Evolutionary conservation across 352 stramenopile species (phyloP), one percentile per base, ranked within the genome.

Genomic region (Globisporangium lucens): DNA sequence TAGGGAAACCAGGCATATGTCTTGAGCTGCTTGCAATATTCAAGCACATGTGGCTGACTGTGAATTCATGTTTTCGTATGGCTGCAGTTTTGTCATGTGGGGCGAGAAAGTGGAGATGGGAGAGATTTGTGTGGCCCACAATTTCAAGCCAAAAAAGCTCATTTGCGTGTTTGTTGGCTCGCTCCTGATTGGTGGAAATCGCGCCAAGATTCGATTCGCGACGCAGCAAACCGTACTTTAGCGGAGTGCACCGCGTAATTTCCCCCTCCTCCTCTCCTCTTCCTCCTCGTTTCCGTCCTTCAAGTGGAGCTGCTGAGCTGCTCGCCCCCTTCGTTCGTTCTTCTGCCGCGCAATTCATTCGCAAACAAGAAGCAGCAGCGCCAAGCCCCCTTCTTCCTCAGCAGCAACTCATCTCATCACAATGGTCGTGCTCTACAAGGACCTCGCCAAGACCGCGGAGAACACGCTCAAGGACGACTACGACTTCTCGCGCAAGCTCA

Each of bases 401-500:
- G n/a, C 33, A 27, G 2, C 33, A 46, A 17, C 24, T 22, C 7
- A 9, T 17, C 59, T 22, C 7, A 9, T 17, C 59, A 69, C 51
- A 22, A 87, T 92, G 83, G 85, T 92, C 29, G 82, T 86, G 49
- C 80, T 93, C 52, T 95, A 88, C 79, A 95, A 95, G 75, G 87
- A 95, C 75, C 80, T 95, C 35, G 79, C 83, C 75, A 95, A 94
- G 78, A 95, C 82, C 59, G 85, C 84, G 29, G 84, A 93, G 78
- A 89, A 90, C 71, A 80, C 89, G n/a, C 85, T 95, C 51, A 82
- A 82, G 57, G 89, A 96, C 60, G 89, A 96, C 83, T 96, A 96
- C 67, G 89, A 96, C 81, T 96, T 88, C 79, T 91, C 81, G 59
- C 89, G 89, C 75, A 96, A 96, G 89, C 82, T 96, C 67, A 96